Evolutionary conservation across 2,329 filamentous ascomycete genomes (phyloP), one percentile per base, ranked within the genome.

Genomic region (Elsinoe fawcettii): DNA sequence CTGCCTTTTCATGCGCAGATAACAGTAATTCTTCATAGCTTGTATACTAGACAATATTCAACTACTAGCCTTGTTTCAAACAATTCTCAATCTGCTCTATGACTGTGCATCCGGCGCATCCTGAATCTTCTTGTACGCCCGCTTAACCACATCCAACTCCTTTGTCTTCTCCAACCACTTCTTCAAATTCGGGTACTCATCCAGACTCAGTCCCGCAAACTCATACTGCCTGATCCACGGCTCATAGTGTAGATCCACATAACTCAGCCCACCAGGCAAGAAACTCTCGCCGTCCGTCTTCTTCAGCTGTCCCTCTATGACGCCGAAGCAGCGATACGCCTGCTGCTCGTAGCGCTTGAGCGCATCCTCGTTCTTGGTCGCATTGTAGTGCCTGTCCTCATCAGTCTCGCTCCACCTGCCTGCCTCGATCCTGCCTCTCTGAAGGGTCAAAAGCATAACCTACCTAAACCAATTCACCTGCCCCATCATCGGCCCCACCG

Each of bases 1-100:
- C 66, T 39, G 75, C 75, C 0, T 79, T 79, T 56, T 73, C 73
- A n/a, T 79, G 76, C 59, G 74, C 71, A 2, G 76, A 78, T 61
- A 78, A 78, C 62, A 73, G 70, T 16, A 60, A 60, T 30, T 60
- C 59, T 9, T 36, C 56, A 23, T 60, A 49, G 41, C 41, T 14
- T 18, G 6, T 20, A 41, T 3, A 27, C 12, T 20, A 51, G 46
- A 51, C 34, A 12, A 16, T 20, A 5, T 7, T 37, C 34, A 9
- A 27, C 6, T 51, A 36, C 25, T 16, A 11, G 34, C 16, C 27
- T 8, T 36, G 9, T 32, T 32, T 32, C 8, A 36, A 12, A 2
- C 14, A n/a, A n/a, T 9, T 9, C 16, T 25, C 2, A 5, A 25
- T 3, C 12, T 12, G 20, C 2, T 46, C 41, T 46, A 46, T 14